A percentile compares a stretch with the other conserved stretches of the same genome.
phyloP scores from a whole-genome alignment of 192 early-diverging fungal genomes.

The Phlyctochytrium planicorne region DNA sequence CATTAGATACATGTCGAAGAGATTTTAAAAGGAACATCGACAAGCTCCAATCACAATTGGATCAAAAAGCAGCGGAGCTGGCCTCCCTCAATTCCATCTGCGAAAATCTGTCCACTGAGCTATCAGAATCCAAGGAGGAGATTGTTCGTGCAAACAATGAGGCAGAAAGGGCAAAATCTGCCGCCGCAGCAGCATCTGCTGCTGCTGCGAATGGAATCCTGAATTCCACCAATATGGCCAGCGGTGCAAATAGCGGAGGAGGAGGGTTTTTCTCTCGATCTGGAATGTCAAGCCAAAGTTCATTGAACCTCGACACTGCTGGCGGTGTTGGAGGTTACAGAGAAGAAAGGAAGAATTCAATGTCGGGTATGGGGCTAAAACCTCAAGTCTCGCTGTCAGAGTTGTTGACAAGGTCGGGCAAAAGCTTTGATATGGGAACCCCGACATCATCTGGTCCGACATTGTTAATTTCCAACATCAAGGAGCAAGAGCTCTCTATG shows the following conservation, averaged over 20 bases:
- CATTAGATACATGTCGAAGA: background rate
- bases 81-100: background rate
- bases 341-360: too few species aligned
- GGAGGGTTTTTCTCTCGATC: constrained; percentile 4
- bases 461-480: background rate
- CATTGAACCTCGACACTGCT: background rate
- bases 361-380: too few species aligned
- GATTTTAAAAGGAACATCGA: background rate
- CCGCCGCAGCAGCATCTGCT: constrained; percentile 19
- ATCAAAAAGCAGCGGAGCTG: constrained; percentile 6
- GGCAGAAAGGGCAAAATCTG: constrained; percentile 17
- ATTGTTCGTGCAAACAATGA: constrained; percentile 8
- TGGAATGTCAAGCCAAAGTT: too few species aligned
- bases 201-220: constrained; percentile 9
- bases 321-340: too few species aligned
- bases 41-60: constrained; percentile 3
- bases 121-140: background rate
- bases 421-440: too few species aligned
- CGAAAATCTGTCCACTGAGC: constrained; percentile 2
- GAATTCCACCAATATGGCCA: background rate
- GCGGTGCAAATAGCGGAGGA: background rate
- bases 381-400: too few species aligned
- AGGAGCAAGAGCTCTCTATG: constrained; percentile 20
- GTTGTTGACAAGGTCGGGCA: too few species aligned
- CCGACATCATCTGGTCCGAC: too few species aligned